Percentiles rank a stretch among this genome's conserved stretches.
Conservation (phyloP, 2,329 filamentous ascomycete genomes). For the Aspergillus sp. region DNA sequence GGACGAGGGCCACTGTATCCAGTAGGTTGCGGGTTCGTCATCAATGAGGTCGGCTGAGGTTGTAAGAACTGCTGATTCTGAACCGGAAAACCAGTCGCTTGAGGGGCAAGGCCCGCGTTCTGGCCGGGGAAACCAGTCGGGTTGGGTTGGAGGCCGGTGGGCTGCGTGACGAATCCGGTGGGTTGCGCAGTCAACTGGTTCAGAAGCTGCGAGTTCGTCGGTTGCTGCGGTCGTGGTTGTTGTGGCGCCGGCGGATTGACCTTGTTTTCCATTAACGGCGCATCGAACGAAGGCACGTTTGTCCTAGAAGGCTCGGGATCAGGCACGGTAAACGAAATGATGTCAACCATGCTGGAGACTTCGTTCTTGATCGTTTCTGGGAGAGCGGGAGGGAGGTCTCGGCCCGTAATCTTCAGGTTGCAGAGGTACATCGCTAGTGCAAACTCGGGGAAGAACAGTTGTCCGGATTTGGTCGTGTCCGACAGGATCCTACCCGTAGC, state of each 20-base stretch:
- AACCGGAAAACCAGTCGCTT: slow-evolving; percentile 38
- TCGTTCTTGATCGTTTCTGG: slow-evolving; percentile 90
- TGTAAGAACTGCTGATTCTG: slow-evolving; percentile 50
- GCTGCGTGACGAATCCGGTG: slow-evolving; percentile 48
- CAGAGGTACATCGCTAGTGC: slow-evolving; percentile 97
- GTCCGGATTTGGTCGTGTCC: slow-evolving; percentile 92
- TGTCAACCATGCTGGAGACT: slow-evolving; percentile 98
- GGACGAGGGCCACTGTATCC: slow-evolving; percentile 74
- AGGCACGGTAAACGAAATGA: slow-evolving; percentile 87
- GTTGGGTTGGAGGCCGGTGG: slow-evolving; percentile 59
- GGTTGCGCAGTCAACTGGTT: slow-evolving; percentile 48
- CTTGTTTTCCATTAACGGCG: slow-evolving; percentile 46
- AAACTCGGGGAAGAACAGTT: slow-evolving; percentile 95
- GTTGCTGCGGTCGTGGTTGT: slow-evolving; percentile 62
- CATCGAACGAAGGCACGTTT: slow-evolving; percentile 36
- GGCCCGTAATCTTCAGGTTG: slow-evolving; percentile 84
- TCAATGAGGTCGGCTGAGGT: slow-evolving; percentile 62
- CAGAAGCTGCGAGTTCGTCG: slow-evolving; percentile 58
- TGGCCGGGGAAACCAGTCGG: slow-evolving; percentile 41
- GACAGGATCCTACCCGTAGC: slow-evolving; percentile 62
- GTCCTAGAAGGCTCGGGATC: slow-evolving; percentile 25
- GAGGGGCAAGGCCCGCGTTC: slow-evolving; percentile 24
- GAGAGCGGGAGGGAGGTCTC: slow-evolving; percentile 63
- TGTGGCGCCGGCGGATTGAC: slow-evolving; percentile 46
- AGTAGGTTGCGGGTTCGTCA: slow-evolving; percentile 62